Evolutionary conservation across 1,284 basidiomycete species (phyloP).

Genomic region (Porogramme epimiltina): DNA sequence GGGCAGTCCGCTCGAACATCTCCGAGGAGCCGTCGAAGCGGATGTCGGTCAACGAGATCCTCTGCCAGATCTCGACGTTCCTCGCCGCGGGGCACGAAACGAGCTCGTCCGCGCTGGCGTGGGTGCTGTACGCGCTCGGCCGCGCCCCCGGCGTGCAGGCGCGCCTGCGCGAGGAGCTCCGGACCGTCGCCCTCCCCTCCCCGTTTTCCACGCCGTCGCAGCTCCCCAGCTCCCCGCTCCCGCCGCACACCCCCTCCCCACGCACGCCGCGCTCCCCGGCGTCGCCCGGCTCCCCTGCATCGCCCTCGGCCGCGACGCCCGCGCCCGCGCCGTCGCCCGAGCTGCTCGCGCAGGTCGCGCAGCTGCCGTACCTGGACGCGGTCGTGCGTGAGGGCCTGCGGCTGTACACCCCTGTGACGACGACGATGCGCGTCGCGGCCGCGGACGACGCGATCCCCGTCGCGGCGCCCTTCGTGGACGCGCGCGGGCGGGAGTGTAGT

Average conservation of each 20-base stretch:
- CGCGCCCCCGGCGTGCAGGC: constrained; percentile 53
- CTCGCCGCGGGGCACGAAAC: constrained; percentile 70
- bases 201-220: constrained; percentile 10
- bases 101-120: constrained; percentile 64
- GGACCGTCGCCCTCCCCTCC: constrained; percentile 23
- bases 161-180: constrained; percentile 59
- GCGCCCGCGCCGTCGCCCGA: constrained; percentile 2
- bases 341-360: constrained; percentile 33
- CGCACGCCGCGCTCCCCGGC: background rate
- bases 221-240: constrained; percentile 27
- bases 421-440: constrained; percentile 60
- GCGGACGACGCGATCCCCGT: constrained; percentile 63
- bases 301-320: background rate
- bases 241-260: background rate
- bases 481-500: constrained; percentile 35
- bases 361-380: constrained; percentile 56
- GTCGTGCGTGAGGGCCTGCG: constrained; percentile 69
- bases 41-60: constrained; percentile 66
- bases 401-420: constrained; percentile 64
- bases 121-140: constrained; percentile 72
- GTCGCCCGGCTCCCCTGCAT: background rate
- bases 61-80: constrained; percentile 80
- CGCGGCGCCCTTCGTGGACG: constrained; percentile 29
- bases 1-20: constrained; percentile 62
- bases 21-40: constrained; percentile 49